Conservation (phyloP, 83 land plant species). For the Thuja plicata region DNA sequence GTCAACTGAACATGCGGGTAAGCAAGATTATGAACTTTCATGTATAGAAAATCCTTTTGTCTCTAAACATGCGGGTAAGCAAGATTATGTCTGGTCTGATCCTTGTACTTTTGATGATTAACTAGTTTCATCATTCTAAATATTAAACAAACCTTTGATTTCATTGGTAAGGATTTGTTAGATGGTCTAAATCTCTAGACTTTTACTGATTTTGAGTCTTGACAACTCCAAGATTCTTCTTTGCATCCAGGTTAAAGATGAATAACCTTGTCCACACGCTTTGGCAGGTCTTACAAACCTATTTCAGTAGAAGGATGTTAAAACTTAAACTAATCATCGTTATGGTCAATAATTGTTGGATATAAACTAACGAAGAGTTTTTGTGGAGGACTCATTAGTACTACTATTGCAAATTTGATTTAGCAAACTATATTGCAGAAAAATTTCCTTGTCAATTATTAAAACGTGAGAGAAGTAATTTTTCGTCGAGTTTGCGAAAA, state of each 20-base stretch:
- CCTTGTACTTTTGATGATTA: background rate
- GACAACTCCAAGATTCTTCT: too few species aligned
- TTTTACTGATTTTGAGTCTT: too few species aligned
- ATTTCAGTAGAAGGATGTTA: background rate
- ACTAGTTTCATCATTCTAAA: too few species aligned
- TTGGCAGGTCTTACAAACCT: background rate
- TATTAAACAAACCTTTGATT: too few species aligned
- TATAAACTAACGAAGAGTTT: background rate
- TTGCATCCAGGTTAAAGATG: too few species aligned
- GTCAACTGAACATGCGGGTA: too few species aligned
- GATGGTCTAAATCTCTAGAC: too few species aligned
- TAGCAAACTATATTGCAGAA: background rate
- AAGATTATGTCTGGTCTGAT: background rate
- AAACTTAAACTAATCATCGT: background rate
- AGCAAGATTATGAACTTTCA: too few species aligned
- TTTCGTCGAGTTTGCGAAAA: background rate
- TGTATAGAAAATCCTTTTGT: too few species aligned
- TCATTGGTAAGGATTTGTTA: too few species aligned
- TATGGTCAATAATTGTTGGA: background rate
- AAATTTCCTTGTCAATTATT: background rate
- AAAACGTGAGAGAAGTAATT: background rate
- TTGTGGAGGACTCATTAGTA: background rate
- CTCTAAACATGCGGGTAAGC: background rate
- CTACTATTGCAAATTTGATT: background rate
- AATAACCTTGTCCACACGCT: background rate